A percentile compares a stretch with the other conserved stretches of the same genome.
Evolutionary conservation across 768 basidiomycete genomes (phyloP).

Genomic region (Paxillus involutus): DNA sequence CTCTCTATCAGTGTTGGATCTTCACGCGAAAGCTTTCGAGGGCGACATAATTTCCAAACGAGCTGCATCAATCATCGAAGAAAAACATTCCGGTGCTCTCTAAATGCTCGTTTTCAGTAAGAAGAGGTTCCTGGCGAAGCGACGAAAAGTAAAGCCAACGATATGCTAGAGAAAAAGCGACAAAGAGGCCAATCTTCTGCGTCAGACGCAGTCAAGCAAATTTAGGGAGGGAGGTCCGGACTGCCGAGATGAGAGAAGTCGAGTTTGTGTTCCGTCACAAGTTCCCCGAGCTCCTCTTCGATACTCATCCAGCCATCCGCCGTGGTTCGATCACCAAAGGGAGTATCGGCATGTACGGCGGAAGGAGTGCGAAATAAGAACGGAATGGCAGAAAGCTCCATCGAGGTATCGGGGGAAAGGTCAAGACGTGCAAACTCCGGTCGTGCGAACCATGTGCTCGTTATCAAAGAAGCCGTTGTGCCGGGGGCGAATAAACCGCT

Average conservation of each 20-base stretch:
- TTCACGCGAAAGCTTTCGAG: too few relatives aligned
- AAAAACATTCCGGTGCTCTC: too few relatives aligned
- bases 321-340: background rate
- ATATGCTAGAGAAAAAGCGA: too few relatives aligned
- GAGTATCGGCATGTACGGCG: background rate
- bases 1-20: too few relatives aligned
- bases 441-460: background rate
- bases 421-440: constrained; percentile 9
- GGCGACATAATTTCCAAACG: too few relatives aligned
- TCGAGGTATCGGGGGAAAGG: constrained; percentile 9
- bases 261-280: constrained; percentile 21
- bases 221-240: constrained; percentile 15
- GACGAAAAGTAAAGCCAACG: too few relatives aligned
- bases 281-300: constrained; percentile 19
- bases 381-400: constrained; percentile 31
- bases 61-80: too few relatives aligned
- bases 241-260: constrained; percentile 28
- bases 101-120: too few relatives aligned
- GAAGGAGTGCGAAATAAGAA: constrained; percentile 28
- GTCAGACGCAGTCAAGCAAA: constrained; percentile 7
- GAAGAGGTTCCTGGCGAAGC: too few relatives aligned
- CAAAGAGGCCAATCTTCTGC: too few relatives aligned
- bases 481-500: background rate
- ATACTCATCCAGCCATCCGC: constrained; percentile 13
- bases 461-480: background rate